These are phyloP conservation scores for Pyrenopolyporus hunteri DNA, from an alignment of 495 filamentous ascomycete species.

Conservation along the genomic window DNA sequence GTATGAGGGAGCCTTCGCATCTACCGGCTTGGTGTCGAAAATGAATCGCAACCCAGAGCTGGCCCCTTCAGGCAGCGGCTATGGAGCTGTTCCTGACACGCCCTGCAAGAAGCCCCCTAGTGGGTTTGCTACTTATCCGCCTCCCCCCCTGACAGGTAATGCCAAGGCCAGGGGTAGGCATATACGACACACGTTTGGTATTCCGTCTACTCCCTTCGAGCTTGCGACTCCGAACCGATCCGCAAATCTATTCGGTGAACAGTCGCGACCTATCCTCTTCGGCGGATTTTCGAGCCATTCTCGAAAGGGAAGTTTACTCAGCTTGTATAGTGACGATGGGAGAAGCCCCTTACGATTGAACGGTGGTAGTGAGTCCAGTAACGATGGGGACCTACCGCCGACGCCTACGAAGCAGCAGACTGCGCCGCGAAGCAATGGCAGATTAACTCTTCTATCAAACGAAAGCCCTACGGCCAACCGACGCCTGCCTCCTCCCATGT, in stretches of 20 bases:
- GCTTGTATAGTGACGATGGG: slow-evolving; percentile 75
- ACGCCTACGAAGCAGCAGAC: slow-evolving; percentile 80
- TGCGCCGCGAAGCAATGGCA: slow-evolving; percentile 26
- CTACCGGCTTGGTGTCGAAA: slow-evolving; percentile 93
- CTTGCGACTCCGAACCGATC: slow-evolving; percentile 22
- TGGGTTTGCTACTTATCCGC: slow-evolving; percentile 67
- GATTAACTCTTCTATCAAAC: slow-evolving; percentile 36
- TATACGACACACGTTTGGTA: slow-evolving; percentile 44
- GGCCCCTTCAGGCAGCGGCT: slow-evolving; percentile 12
- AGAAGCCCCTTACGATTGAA: slow-evolving; percentile 58
- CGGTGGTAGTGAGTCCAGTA: slow-evolving; percentile 58
- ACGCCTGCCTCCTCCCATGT: slow-evolving; percentile 38
- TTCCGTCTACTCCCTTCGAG: slow-evolving; percentile 66
- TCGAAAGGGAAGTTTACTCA: slow-evolving; percentile 76
- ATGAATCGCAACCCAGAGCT: slow-evolving; percentile 64
- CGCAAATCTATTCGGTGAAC: slow-evolving; percentile 23
- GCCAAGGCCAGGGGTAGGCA: slow-evolving; percentile 53
- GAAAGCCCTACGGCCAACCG: slow-evolving; percentile 42
- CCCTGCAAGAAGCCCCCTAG: slow-evolving; percentile 85
- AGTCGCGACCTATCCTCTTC: slow-evolving; percentile 48
- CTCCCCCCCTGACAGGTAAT: slow-evolving; percentile 55
- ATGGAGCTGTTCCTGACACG: slow-evolving; percentile 78
- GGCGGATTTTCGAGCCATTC: slow-evolving; percentile 50
- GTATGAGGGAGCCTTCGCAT: slow-evolving; percentile 85
- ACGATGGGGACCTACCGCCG: slow-evolving; percentile 79